Conservation (phyloP, 2,329 filamentous ascomycete genomes). For the Ascochyta koolunga region DNA sequence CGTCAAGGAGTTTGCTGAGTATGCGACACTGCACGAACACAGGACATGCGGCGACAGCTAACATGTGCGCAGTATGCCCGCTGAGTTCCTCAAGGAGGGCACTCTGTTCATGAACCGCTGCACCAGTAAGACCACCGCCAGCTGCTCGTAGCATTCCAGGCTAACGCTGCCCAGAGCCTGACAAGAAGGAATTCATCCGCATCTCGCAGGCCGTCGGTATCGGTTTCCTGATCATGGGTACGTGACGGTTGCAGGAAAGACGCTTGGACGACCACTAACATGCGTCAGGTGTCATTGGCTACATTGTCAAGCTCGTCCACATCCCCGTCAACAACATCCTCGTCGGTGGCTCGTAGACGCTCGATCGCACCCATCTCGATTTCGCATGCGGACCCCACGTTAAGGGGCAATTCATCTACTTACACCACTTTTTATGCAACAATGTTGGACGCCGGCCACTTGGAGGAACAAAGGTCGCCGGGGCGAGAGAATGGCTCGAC, state of each 20-base stretch:
- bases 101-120: constrained; percentile 57
- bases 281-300: constrained; percentile 53
- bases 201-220: constrained; percentile 60
- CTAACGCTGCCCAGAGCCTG: constrained; percentile 50
- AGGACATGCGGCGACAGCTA: constrained; percentile 18
- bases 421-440: constrained; percentile 19
- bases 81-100: constrained; percentile 55
- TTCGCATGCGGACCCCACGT: constrained; percentile 16
- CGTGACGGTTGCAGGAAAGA: constrained; percentile 1
- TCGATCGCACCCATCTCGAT: constrained; percentile 11
- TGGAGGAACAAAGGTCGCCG: not conserved
- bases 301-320: constrained; percentile 60
- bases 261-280: not conserved
- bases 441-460: not conserved
- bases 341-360: constrained; percentile 50
- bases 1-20: constrained; percentile 72
- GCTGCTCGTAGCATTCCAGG: not conserved
- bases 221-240: constrained; percentile 59
- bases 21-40: constrained; percentile 19
- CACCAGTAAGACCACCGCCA: constrained; percentile 42
- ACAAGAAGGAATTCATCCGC: constrained; percentile 49
- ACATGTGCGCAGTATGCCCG: constrained; percentile 42
- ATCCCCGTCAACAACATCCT: constrained; percentile 62
- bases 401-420: constrained; percentile 18
- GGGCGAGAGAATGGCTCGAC: not conserved